Conservation (phyloP, 768 basidiomycete species). For the Lactarius hengduanensis region DNA sequence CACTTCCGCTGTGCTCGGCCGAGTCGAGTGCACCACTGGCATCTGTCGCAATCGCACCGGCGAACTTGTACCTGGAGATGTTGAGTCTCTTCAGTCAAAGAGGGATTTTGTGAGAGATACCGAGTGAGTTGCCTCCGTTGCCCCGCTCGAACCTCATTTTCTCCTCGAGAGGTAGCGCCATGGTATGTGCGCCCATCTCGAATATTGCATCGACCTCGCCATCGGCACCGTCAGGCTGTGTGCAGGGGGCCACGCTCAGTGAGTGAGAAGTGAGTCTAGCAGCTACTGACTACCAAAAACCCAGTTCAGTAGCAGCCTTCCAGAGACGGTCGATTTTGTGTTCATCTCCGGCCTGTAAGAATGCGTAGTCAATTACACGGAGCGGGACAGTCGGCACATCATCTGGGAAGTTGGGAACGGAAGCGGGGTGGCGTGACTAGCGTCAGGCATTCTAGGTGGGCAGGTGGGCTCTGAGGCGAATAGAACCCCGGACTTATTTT, state of each 20-base stretch:
- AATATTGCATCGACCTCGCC: constrained; percentile 40
- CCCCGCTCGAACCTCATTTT: constrained; percentile 45
- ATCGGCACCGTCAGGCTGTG: constrained; percentile 41
- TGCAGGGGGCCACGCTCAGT: neutral
- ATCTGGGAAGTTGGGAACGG: constrained; percentile 48
- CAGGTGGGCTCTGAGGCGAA: too few species aligned
- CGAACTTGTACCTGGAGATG: constrained; percentile 23
- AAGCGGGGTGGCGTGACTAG: constrained; percentile 33
- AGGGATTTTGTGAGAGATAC: neutral
- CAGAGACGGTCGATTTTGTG: constrained; percentile 45
- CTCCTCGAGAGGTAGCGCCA: constrained; percentile 42
- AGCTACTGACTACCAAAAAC: constrained; percentile 54
- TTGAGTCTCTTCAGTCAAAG: too few species aligned
- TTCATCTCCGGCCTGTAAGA: constrained; percentile 38
- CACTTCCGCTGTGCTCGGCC: constrained; percentile 35
- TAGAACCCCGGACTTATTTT: neutral
- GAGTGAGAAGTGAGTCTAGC: neutral
- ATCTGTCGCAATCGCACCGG: constrained; percentile 31
- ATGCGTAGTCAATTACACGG: constrained; percentile 45
- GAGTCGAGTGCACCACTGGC: constrained; percentile 29
- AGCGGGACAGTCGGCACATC: constrained; percentile 46
- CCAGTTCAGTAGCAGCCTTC: constrained; percentile 47
- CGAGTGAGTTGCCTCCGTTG: constrained; percentile 31
- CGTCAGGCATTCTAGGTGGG: constrained; percentile 36
- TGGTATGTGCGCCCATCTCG: constrained; percentile 39